phyloP scores from a whole-genome alignment of 176 grass and related monocot genomes.

The Coix lacrymajobi region DNA sequence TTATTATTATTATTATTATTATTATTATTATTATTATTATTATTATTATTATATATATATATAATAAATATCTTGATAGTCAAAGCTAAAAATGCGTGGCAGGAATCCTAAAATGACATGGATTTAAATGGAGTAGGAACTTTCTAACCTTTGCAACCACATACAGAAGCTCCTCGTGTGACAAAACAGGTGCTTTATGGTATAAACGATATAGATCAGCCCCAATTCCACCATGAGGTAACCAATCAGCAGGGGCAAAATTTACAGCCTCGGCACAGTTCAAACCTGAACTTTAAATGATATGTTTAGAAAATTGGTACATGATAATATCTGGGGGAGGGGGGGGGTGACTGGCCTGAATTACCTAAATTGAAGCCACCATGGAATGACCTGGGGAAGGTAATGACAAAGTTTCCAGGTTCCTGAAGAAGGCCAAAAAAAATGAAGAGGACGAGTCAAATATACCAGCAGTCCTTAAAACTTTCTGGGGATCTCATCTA shows the following conservation, averaged over 20 bases:
- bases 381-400: slow-evolving; percentile 96
- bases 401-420: slow-evolving; percentile 96
- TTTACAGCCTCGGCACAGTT: slow-evolving; percentile 98
- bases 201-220: slow-evolving; percentile 78
- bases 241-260: slow-evolving; percentile 92
- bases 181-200: slow-evolving; percentile 76
- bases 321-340: neutral
- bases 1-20: too few species aligned
- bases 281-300: slow-evolving; percentile 55
- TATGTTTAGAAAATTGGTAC: slow-evolving; percentile 19
- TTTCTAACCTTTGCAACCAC: slow-evolving; percentile 68
- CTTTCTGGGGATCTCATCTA: neutral
- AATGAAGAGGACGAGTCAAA: neutral
- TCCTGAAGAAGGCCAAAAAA: slow-evolving; percentile 44
- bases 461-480: neutral
- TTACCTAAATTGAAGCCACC: slow-evolving; percentile 97
- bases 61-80: neutral
- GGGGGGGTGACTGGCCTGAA: neutral
- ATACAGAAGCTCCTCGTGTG: slow-evolving; percentile 89
- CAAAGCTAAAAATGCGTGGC: neutral
- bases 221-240: slow-evolving; percentile 84
- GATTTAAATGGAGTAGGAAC: neutral
- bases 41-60: neutral
- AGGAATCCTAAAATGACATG: neutral
- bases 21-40: too few species aligned